Evolutionary conservation across 2,329 filamentous ascomycete species (phyloP).

Genomic region (Ilyonectria mors-panacis): DNA sequence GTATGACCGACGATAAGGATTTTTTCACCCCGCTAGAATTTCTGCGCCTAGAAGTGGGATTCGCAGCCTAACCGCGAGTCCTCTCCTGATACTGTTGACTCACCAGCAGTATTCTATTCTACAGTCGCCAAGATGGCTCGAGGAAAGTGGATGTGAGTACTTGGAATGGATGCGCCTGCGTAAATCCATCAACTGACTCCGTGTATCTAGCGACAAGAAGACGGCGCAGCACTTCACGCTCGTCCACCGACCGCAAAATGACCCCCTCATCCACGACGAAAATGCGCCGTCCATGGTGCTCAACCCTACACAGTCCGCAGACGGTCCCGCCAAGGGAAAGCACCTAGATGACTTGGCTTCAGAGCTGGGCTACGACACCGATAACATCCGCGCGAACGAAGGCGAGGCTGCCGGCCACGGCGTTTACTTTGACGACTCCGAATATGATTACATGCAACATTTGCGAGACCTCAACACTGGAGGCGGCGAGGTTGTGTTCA

Average conservation of each 20-base stretch:
- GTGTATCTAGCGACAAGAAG: constrained; percentile 79
- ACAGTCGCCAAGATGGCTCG: constrained; percentile 75
- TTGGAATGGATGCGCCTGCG: not conserved
- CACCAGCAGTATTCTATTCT: constrained; percentile 32
- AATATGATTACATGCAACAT: constrained; percentile 99
- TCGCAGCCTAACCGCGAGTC: constrained; percentile 45
- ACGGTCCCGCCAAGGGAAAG: constrained; percentile 66
- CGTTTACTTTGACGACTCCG: constrained; percentile 93
- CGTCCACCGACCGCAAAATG: constrained; percentile 96
- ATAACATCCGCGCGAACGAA: constrained; percentile 85
- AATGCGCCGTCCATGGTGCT: constrained; percentile 92
- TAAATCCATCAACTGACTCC: constrained; percentile 26
- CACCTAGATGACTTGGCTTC: constrained; percentile 81
- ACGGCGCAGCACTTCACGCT: constrained; percentile 93
- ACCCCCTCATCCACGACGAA: constrained; percentile 95
- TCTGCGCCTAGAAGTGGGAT: constrained; percentile 48
- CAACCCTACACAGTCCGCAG: constrained; percentile 71
- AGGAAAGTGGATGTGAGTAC: constrained; percentile 76
- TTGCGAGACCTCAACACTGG: constrained; percentile 87
- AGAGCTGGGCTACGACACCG: constrained; percentile 79
- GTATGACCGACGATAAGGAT: constrained; percentile 47
- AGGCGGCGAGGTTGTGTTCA: constrained; percentile 83
- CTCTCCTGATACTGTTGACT: constrained; percentile 28
- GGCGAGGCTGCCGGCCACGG: constrained; percentile 96
- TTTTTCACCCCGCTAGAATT: constrained; percentile 52